Base-by-base conservation (phyloP, 164 flowering plant genomes). In the Warburgia ugandensis region DNA sequence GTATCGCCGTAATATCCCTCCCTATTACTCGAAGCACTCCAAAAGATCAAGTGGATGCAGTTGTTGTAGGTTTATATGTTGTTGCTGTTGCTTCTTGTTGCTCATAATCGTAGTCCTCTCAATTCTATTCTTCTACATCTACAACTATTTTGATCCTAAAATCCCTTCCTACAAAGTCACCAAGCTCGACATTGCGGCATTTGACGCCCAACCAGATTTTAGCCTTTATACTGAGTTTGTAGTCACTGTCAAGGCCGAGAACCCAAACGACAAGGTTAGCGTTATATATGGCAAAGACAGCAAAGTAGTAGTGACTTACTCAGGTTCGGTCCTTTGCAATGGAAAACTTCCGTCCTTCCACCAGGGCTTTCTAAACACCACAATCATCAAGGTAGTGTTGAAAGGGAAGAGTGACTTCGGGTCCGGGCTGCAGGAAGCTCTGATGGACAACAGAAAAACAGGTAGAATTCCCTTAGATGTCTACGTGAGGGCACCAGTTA, bases 311-410 rank as follows among this genome's bases (percentile, higher is more conserved):
- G 77, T 86, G 1, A 1, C 1, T 4, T 80, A 72, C 44, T 11
- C 29, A 1, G 77, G 55, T 13, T 50, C 68, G 2, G 27, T 31
- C 3, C 71, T 80, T 17, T 75, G 86, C 48, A 48, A 69, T 0
- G 95, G 95, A 1, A 54, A 62, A 19, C 44, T 80, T 0, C 90
- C 86, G 0, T 13, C 60, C n/a, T 80, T 80, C 37, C 47, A 56
- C 5, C 95, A 86, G 45, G 82, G 78, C 4, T 30, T 48, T 1
- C 37, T 54, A 8, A 83, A 80, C 52, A 59, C 50, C n/a, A 74
- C 78, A 1, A 21, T 64, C 6, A 50, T 81, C 31, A 44, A 65
- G 0, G 54, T 83, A 21, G 44, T 27, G 7, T 19, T 80, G 58
- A 60, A 50, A 12, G 95, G 95, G 26, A 68, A 70, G 28, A 70